phyloP scores from a whole-genome alignment of 2,329 filamentous ascomycete species.

The Botrytis deweyae region DNA sequence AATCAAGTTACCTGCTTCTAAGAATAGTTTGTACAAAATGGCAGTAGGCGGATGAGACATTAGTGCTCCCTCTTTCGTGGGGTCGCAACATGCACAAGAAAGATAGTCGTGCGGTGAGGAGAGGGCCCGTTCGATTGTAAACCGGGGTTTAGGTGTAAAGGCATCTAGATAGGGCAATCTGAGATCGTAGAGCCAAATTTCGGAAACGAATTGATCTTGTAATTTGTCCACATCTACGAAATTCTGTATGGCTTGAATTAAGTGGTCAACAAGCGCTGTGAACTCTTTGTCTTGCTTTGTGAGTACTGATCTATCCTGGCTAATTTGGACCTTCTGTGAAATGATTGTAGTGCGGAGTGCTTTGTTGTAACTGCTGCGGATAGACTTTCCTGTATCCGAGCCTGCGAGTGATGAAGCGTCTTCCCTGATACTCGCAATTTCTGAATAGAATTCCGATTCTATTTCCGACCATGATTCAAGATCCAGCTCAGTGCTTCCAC shows the following conservation, averaged over 20 bases:
- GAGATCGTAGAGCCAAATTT: slow-evolving; percentile 75
- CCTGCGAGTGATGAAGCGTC: slow-evolving; percentile 47
- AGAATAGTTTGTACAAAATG: slow-evolving; percentile 75
- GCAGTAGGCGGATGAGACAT: slow-evolving; percentile 67
- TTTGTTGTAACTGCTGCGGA: slow-evolving; percentile 73
- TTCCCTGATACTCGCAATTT: slow-evolving; percentile 41
- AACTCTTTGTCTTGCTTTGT: slow-evolving; percentile 70
- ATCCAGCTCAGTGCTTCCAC: slow-evolving; percentile 31
- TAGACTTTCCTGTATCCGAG: slow-evolving; percentile 48
- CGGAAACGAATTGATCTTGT: slow-evolving; percentile 59
- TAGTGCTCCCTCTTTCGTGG: slow-evolving; percentile 49
- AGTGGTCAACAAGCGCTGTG: slow-evolving; percentile 60
- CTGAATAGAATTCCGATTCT: slow-evolving; percentile 29
- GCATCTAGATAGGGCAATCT: slow-evolving; percentile 68
- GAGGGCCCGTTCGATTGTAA: slow-evolving; percentile 69
- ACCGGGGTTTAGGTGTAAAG: slow-evolving; percentile 71
- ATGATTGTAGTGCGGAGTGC: slow-evolving; percentile 75
- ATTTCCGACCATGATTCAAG: slow-evolving; percentile 37
- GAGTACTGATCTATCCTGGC: slow-evolving; percentile 68
- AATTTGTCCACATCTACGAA: slow-evolving; percentile 44
- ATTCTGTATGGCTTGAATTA: slow-evolving; percentile 50
- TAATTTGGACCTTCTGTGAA: slow-evolving; percentile 77
- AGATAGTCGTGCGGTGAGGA: slow-evolving; percentile 75
- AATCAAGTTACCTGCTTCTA: slow-evolving; percentile 73
- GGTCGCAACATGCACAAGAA: slow-evolving; percentile 66